Evolutionary conservation across 2,329 filamentous ascomycete genomes (phyloP).

Genomic region (Aspergillus costaricaensis): DNA sequence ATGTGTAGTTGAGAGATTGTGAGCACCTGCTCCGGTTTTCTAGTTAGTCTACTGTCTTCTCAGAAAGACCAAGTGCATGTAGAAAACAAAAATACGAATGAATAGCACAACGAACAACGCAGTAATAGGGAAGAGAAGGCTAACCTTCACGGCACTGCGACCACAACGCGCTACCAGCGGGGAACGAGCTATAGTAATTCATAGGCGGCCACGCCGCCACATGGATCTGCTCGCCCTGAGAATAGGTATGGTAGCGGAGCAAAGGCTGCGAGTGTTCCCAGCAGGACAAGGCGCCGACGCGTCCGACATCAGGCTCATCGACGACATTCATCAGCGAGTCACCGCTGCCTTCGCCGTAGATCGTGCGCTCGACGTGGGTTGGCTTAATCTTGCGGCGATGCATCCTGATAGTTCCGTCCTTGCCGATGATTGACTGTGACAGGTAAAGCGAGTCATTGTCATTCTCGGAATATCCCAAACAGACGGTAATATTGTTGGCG

Average conservation of each 20-base stretch:
- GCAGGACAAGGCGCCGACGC: constrained; percentile 40
- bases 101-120: too few relatives aligned
- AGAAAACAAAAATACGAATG: too few relatives aligned
- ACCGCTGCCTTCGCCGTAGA: constrained; percentile 48
- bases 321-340: constrained; percentile 41
- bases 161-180: too few relatives aligned
- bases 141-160: too few relatives aligned
- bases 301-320: constrained; percentile 37
- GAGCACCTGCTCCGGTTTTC: too few relatives aligned
- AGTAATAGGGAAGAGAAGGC: too few relatives aligned
- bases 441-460: constrained; percentile 46
- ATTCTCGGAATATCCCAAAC: constrained; percentile 46
- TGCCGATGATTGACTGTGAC: constrained; percentile 48
- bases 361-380: constrained; percentile 51
- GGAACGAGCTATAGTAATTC: too few relatives aligned
- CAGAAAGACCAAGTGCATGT: too few relatives aligned
- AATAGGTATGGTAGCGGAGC: constrained; percentile 47
- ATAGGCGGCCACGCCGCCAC: constrained; percentile 49
- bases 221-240: constrained; percentile 48
- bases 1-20: too few relatives aligned
- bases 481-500: constrained; percentile 40
- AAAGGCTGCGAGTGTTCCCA: constrained; percentile 54
- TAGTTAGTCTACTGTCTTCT: too few relatives aligned
- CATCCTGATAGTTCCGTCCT: constrained; percentile 41
- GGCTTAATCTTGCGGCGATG: constrained; percentile 54